Conservation (phyloP, 23 red algal genomes). For the Chondrus crispus region DNA sequence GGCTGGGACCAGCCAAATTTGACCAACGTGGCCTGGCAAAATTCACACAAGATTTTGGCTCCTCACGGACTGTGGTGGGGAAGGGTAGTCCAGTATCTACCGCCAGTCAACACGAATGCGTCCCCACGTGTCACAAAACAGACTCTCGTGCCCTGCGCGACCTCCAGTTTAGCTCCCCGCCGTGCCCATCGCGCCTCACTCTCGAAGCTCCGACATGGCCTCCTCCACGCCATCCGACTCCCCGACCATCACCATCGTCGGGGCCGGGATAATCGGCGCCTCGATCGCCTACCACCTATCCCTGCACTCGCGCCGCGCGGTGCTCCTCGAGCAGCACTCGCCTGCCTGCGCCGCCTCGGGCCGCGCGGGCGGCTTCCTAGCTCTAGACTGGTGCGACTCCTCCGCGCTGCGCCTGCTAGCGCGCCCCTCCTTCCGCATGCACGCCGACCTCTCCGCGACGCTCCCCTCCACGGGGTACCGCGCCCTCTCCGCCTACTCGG, state of each 20-base stretch:
- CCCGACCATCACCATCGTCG: constrained; percentile 44
- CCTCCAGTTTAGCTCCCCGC: too few species aligned
- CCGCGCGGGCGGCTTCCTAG: constrained; percentile 69
- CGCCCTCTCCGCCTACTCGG: constrained; percentile 25
- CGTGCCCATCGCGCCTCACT: too few species aligned
- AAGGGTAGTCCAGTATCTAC: too few species aligned
- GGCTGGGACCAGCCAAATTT: too few species aligned
- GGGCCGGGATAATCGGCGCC: constrained; percentile 74
- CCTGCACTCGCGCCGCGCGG: neutral
- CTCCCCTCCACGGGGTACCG: constrained; percentile 28
- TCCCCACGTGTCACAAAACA: too few species aligned
- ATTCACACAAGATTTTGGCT: too few species aligned
- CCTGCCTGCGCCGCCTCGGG: constrained; percentile 68
- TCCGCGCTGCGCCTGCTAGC: constrained; percentile 1
- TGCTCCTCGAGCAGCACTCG: constrained; percentile 27
- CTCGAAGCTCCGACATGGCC: too few species aligned
- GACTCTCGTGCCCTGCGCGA: too few species aligned
- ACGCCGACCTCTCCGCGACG: constrained; percentile 1
- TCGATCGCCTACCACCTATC: constrained; percentile 66
- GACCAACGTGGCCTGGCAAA: too few species aligned
- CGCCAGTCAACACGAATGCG: too few species aligned
- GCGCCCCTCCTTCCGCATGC: constrained; percentile 48
- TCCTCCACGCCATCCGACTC: too few species aligned
- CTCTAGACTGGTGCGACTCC: constrained; percentile 50
- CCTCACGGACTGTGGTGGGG: too few species aligned